A percentile compares a stretch with the other conserved stretches of the same genome.
These are phyloP conservation scores for Gossypium ekmanianum DNA, from an alignment of 345 rosid species.

Conservation along the genomic window DNA sequence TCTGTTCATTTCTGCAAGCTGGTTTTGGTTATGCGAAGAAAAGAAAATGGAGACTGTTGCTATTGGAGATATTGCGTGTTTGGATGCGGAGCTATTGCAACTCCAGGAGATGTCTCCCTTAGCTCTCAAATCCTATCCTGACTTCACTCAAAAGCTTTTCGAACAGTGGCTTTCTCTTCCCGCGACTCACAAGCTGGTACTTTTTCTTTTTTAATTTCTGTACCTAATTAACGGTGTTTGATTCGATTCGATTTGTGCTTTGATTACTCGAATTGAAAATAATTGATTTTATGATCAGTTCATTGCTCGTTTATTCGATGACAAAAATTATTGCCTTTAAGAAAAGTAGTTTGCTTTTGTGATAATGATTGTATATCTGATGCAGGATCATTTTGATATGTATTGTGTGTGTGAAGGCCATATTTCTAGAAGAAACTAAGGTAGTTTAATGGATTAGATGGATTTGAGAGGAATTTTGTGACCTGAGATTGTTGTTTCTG, in stretches of 20 bases:
- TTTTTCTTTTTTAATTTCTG: not conserved
- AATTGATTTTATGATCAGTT: not conserved
- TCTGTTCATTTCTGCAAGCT: not conserved
- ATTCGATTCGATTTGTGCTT: not conserved
- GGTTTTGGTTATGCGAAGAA: conserved; percentile 23
- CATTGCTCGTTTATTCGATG: conserved; percentile 6
- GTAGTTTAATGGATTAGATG: conserved; percentile 2
- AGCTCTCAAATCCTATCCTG: conserved; percentile 71
- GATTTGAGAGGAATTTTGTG: not conserved
- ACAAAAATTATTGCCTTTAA: not conserved
- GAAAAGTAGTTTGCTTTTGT: not conserved
- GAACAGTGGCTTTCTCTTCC: conserved; percentile 96
- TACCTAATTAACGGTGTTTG: not conserved
- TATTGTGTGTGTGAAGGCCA: not conserved
- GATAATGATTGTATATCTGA: not conserved
- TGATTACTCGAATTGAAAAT: not conserved
- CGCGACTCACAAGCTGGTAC: conserved; percentile 73
- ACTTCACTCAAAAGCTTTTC: conserved; percentile 68
- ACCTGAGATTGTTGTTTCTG: not conserved
- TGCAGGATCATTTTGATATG: not conserved
- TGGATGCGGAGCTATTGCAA: conserved; percentile 83
- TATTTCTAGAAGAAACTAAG: not conserved
- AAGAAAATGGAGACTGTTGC: conserved; percentile 40
- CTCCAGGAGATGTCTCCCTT: conserved; percentile 73
- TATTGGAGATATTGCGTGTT: conserved; percentile 51